Evolutionary conservation across 257 asterid genomes (phyloP), one percentile per base, ranked within the genome.

Genomic region (Nicotiana paniculata): DNA sequence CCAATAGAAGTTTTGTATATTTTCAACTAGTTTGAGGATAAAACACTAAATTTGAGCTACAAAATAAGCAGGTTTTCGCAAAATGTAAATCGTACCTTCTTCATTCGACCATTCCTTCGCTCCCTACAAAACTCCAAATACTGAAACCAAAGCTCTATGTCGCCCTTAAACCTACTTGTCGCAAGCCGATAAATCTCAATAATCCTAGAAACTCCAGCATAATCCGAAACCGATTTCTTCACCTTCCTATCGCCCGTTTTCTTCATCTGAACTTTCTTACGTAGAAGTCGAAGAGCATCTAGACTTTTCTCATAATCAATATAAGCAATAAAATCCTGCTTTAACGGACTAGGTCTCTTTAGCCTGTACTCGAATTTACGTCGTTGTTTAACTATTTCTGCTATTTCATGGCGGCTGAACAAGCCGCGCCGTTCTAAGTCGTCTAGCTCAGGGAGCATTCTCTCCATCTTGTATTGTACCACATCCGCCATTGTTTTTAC

Each of bases 281-380:
- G 91, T n/a, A 95, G 91, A 55, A 84, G 66, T 69, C 97, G 91
- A 64, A 93, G 93, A 62, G 92, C 86, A 77, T 96, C 98, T 51
- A 96, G 88, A 75, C 85, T 89, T 89, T 92, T 96, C 70, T 93
- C 97, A 84, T 96, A 96, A 69, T 92, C 97, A 8, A 93, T 90
- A 84, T 94, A 96, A 33, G 88, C 87, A 77, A 92, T 8, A 83
- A 88, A 96, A 77, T 96, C 99, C 65, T 83, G 88, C 83, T 94
- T 94, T 9, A 96, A 79, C 2, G 99, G 99, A 70, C 97, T 92
- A 28, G 89, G 98, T 51, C 99, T 83, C 93, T 96, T 96, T 62
- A 96, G 89, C 48, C 97, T 92, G 87, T 93, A 96, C 94, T 96
- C 99, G 81, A 96, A 94, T 81, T 94, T 94, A 48, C 99, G 93